Evolutionary conservation across 805 yeast genomes (phyloP), one percentile per base, ranked within the genome.

Genomic region (Saccharomycopsis guyanensis): DNA sequence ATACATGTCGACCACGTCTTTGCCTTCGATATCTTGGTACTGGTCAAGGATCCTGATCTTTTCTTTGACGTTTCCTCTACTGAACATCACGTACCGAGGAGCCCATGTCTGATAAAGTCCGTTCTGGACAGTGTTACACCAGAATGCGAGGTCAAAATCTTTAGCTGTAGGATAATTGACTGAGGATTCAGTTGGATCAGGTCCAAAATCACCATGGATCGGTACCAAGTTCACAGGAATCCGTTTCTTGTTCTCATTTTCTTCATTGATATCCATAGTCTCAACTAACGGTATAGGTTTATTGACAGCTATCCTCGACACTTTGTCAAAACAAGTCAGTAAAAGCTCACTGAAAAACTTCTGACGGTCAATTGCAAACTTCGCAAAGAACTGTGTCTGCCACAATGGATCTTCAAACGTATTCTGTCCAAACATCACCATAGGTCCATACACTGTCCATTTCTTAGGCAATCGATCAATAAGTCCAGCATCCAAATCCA

Each of bases 51-150:
- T 70, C 18, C 96, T 62, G 12, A 76, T 71, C 59, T 86, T 86
- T 57, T 86, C 96, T 53, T 82, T 82, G 55, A 87, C 75, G 59
- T 86, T 86, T 1, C 96, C 96, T 16, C 96, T 63, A 41, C 89
- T 80, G 59, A 87, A 87, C 96, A 86, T 86, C 1, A 95, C 85
- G 57, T 77, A 81, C 45, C 71, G 59, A 1, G 96, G 96, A 4
- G 91, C 86, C 96, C 96, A 86, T 7, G 73, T 70, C 57, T 86
- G 96, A 52, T 59, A 66, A 2, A 86, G 76, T 1, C 87, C 88
- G 59, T 87, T 85, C 56, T 86, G 96, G 2, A 68, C 63, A 1
- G 71, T 70, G 8, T 69, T 61, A 55, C 88, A 83, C 95, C 95
- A 86, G 54, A 86, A 74, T 0, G 85, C 82, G 0, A 56, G 37